These are phyloP conservation scores for Brasilioporus rufonigricans DNA, from an alignment of 768 basidiomycete genomes.

Conservation along the genomic window DNA sequence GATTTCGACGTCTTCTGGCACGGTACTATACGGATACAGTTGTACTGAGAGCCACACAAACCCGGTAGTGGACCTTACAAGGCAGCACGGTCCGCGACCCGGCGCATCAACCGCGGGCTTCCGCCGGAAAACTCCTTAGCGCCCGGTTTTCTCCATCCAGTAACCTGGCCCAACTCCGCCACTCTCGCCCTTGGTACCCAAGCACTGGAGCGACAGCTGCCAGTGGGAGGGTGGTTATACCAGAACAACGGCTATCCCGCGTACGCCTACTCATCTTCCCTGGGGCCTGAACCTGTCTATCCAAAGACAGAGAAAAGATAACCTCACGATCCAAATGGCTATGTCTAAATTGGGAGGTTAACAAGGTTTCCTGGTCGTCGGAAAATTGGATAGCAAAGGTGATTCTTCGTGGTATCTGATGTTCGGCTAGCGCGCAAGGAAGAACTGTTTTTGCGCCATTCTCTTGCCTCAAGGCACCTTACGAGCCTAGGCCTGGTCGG, in stretches of 20 bases:
- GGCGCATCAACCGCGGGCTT: background rate
- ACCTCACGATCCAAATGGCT: background rate
- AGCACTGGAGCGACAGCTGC: background rate
- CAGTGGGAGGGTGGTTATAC: background rate
- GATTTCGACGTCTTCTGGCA: background rate
- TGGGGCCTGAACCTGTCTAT: background rate
- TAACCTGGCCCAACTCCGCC: too few species aligned
- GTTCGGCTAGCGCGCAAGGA: background rate
- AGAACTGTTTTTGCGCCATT: background rate
- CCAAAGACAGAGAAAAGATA: background rate
- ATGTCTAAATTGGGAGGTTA: slow-evolving; percentile 15
- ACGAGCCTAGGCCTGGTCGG: background rate
- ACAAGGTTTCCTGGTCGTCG: slow-evolving; percentile 1
- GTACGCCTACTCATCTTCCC: background rate
- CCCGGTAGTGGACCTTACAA: too few species aligned
- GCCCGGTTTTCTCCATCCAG: slow-evolving; percentile 1
- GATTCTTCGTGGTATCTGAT: background rate
- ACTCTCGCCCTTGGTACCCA: background rate
- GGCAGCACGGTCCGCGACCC: background rate
- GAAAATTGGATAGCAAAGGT: background rate
- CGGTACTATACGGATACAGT: background rate
- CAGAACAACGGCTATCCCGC: background rate
- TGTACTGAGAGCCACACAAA: too few species aligned
- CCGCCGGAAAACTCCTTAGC: background rate
- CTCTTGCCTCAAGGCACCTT: background rate